Evolutionary conservation across 1,284 basidiomycete species (phyloP).

Genomic region (Coniferiporia sulphurascens): DNA sequence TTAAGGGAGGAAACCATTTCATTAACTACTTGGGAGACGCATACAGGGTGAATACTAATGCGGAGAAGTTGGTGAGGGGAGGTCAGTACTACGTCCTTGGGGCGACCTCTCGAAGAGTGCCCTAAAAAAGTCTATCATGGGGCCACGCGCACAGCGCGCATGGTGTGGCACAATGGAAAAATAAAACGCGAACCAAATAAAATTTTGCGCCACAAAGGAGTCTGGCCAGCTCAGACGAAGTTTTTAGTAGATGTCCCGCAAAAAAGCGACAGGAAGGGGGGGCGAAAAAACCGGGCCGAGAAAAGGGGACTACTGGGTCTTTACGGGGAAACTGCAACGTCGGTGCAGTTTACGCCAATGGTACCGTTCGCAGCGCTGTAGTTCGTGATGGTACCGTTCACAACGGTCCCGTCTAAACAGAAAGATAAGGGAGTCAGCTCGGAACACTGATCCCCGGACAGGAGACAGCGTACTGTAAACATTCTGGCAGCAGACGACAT

Average conservation of each 20-base stretch:
- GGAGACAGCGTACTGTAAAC: constrained; percentile 4
- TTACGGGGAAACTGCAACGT: constrained; percentile 7
- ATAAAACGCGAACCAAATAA: not conserved
- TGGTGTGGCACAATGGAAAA: not conserved
- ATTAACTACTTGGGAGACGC: not conserved
- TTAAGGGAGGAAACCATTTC: not conserved
- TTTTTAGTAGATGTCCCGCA: not conserved
- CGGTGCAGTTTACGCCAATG: constrained; percentile 13
- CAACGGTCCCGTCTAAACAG: not conserved
- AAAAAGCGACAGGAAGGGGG: not conserved
- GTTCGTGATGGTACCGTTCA: not conserved
- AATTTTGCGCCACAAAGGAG: not conserved
- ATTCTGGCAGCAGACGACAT: constrained; percentile 12
- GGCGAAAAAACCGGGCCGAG: not conserved
- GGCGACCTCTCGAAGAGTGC: not conserved
- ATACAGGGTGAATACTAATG: not conserved
- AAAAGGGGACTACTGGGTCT: not conserved
- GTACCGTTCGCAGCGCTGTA: not conserved
- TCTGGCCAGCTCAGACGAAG: not conserved
- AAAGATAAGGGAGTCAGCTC: not conserved
- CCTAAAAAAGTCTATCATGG: not conserved
- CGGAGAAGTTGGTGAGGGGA: too few species aligned
- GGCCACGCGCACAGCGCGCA: not conserved
- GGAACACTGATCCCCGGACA: not conserved
- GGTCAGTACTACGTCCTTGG: too few species aligned